These are phyloP conservation scores for Ceratocystis diversiconidia DNA, from an alignment of 2,329 filamentous ascomycete species.

Conservation along the genomic window DNA sequence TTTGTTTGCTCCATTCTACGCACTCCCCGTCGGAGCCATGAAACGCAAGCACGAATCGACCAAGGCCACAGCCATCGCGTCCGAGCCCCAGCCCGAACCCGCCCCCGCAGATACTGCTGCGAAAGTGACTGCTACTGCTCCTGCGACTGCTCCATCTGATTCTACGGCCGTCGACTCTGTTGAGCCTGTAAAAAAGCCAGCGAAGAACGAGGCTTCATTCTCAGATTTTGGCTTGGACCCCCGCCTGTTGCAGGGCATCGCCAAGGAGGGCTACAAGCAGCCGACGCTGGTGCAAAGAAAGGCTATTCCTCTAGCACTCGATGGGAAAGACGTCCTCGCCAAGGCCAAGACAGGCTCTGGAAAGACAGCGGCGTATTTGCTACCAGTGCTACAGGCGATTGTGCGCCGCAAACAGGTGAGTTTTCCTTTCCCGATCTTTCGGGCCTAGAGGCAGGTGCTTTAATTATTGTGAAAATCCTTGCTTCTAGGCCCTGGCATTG, in stretches of 20 bases:
- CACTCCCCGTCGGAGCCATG: constrained; percentile 26
- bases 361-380: constrained; percentile 90
- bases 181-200: neutral
- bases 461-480: neutral
- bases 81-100: neutral
- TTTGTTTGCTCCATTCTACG: constrained; percentile 1
- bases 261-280: constrained; percentile 66
- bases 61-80: constrained; percentile 23
- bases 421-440: neutral
- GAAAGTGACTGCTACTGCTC: constrained; percentile 20
- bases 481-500: neutral
- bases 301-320: constrained; percentile 74
- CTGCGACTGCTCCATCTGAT: constrained; percentile 12
- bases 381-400: constrained; percentile 76
- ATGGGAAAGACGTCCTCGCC: constrained; percentile 79
- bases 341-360: constrained; percentile 91
- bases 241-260: constrained; percentile 72
- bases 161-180: neutral
- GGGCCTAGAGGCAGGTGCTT: neutral
- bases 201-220: constrained; percentile 38
- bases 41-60: constrained; percentile 48
- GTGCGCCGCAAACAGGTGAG: constrained; percentile 59
- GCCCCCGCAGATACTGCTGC: constrained; percentile 19
- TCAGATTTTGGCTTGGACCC: constrained; percentile 67
- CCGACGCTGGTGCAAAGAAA: constrained; percentile 82